phyloP scores from a whole-genome alignment of 257 asterid species.

The Ballota nigra region DNA sequence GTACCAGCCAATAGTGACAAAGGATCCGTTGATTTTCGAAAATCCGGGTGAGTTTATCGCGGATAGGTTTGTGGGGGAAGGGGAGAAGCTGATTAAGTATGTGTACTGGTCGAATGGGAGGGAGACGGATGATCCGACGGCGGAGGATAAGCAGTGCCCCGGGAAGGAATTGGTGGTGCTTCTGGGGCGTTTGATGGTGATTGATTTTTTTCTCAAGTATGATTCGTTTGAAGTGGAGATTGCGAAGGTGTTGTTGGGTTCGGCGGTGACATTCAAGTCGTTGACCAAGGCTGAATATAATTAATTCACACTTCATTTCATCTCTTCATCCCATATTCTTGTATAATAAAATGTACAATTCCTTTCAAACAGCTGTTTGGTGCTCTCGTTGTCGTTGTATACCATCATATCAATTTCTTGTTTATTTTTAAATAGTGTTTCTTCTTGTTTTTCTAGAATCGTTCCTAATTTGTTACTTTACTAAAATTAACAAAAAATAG shows the following conservation, averaged over 20 bases:
- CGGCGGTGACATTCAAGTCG: constrained; percentile 47
- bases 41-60: constrained; percentile 43
- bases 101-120: constrained; percentile 83
- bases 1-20: constrained; percentile 66
- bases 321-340: too few species aligned
- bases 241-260: constrained; percentile 38
- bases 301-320: neutral
- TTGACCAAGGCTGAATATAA: neutral
- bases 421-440: too few species aligned
- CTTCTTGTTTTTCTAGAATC: too few species aligned
- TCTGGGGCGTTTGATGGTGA: constrained; percentile 57
- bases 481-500: too few species aligned
- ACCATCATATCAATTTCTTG: too few species aligned
- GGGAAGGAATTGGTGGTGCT: constrained; percentile 55
- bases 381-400: too few species aligned
- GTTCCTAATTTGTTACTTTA: too few species aligned
- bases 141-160: constrained; percentile 66
- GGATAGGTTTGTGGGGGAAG: constrained; percentile 66
- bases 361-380: too few species aligned
- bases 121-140: constrained; percentile 48
- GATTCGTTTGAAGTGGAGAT: constrained; percentile 49
- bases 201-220: constrained; percentile 60
- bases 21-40: constrained; percentile 50
- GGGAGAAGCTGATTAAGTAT: constrained; percentile 46
- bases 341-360: too few species aligned